Conservation (phyloP, 2,329 filamentous ascomycete genomes). For the Chalaropsis thielavioides region DNA sequence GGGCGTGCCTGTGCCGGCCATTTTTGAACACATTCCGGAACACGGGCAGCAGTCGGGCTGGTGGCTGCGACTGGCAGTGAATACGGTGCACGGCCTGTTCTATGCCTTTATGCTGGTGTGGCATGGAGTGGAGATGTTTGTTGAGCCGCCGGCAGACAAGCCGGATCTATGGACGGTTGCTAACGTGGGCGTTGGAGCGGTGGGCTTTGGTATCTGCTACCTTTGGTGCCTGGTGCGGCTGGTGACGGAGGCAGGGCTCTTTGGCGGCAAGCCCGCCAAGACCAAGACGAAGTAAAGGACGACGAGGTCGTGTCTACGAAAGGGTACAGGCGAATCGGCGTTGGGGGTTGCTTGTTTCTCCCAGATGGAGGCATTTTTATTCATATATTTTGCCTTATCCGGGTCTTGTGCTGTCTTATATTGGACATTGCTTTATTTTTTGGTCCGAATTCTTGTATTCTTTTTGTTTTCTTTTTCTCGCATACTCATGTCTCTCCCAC, state of each 20-base stretch:
- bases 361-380: neutral
- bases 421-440: neutral
- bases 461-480: neutral
- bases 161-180: conserved; percentile 90
- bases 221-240: conserved; percentile 74
- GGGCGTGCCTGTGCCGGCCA: conserved; percentile 61
- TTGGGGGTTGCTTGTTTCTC: conserved; percentile 8
- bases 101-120: conserved; percentile 66
- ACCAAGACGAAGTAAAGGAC: conserved; percentile 27
- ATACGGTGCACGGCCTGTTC: conserved; percentile 56
- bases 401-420: neutral
- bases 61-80: conserved; percentile 32
- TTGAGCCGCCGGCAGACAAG: conserved; percentile 56
- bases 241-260: conserved; percentile 42
- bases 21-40: conserved; percentile 31
- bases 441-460: neutral
- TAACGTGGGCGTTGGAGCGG: conserved; percentile 75
- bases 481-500: neutral
- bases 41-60: conserved; percentile 10
- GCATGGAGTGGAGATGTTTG: conserved; percentile 61
- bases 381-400: neutral
- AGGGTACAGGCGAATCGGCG: neutral
- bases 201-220: conserved; percentile 76
- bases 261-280: conserved; percentile 26
- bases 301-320: neutral